Evolutionary conservation across 192 early-diverging fungal species (phyloP), one percentile per base, ranked within the genome.

Genomic region (Paraglomus brasilianum): DNA sequence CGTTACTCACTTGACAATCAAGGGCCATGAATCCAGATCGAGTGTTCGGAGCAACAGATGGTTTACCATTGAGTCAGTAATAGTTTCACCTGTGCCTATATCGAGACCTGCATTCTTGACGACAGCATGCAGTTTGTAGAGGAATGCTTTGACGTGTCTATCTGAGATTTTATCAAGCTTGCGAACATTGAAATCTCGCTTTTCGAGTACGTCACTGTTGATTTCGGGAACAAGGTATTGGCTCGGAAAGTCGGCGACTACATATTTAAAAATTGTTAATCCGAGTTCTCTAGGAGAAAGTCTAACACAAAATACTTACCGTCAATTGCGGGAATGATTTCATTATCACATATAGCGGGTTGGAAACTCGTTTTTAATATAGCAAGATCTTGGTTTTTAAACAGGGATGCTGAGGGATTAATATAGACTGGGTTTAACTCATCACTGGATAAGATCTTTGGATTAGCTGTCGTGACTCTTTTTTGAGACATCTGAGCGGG

Each of bases 251-350:
- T 60, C n/a, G n/a, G n/a, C 44, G 44, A 59, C 57, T 59, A 59
- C 40, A 59, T 10, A 59, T 59, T 43, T 59, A 43, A 43, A 17
- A 59, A 59, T 59, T 41, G 39, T 59, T 10, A 59, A 42, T 59
- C 40, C 40, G n/a, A n/a, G n/a, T 59, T 59, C 57, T 1, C 57
- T 59, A 59, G 44, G 8, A 59, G 57, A 59, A 59, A 51, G 44
- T 43, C 15, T 59, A 59, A 59, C 39, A 59, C 8, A 59, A n/a
- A 24, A 42, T 59, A 59, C 15, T 60, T 60, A 60, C 40, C 58
- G 22, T 60, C 40, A 60, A 60, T 4, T 60, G 14, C 14, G 44
- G 40, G 40, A 60, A 60, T 15, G 41, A 60, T 60, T 60, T 60
- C 17, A 9, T 60, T 60, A 14, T 60, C 44, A 21, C 41, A 41